Percentiles rank a stretch among this genome's conserved stretches.
These are phyloP conservation scores for Candida vartiovaarae DNA, from an alignment of 805 yeast genomes.

Conservation along the genomic window DNA sequence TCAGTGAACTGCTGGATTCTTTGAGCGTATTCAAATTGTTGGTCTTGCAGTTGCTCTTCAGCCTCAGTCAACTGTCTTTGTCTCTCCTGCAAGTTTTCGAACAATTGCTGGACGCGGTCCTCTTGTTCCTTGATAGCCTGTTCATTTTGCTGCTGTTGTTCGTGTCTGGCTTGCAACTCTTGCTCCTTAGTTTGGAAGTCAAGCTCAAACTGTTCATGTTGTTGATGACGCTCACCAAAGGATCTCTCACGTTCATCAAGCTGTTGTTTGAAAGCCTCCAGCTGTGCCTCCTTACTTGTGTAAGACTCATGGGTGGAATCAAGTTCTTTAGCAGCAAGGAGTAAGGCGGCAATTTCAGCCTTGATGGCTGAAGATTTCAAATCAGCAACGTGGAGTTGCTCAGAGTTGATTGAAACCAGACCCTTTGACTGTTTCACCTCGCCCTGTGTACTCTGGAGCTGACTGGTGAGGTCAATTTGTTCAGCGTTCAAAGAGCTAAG, in stretches of 20 bases:
- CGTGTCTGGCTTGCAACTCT: slow-evolving; percentile 27
- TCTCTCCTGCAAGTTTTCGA: slow-evolving; percentile 29
- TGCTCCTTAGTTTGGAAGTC: slow-evolving; percentile 15
- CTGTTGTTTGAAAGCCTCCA: slow-evolving; percentile 23
- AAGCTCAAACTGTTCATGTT: slow-evolving; percentile 11
- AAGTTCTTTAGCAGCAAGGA: slow-evolving; percentile 27
- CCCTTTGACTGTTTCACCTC: slow-evolving; percentile 59
- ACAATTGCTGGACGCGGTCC: slow-evolving; percentile 27
- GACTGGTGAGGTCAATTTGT: slow-evolving; percentile 49
- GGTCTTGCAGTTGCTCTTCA: slow-evolving; percentile 32
- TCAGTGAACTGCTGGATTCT: slow-evolving; percentile 33
- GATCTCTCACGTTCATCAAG: slow-evolving; percentile 32
- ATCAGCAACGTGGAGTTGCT: slow-evolving; percentile 64
- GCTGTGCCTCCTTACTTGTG: slow-evolving; percentile 28
- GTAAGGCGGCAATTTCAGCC: slow-evolving; percentile 31
- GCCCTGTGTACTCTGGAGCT: slow-evolving; percentile 42
- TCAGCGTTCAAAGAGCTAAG: slow-evolving; percentile 63
- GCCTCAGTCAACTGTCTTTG: slow-evolving; percentile 32
- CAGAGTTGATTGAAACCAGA: slow-evolving; percentile 54
- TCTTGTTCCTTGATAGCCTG: slow-evolving; percentile 31
- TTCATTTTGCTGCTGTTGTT: slow-evolving; percentile 31
- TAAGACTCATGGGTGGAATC: slow-evolving; percentile 33
- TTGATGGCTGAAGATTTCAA: slow-evolving; percentile 38
- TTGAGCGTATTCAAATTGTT: slow-evolving; percentile 31
- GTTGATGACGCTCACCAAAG: slow-evolving; percentile 25